Conservation (phyloP, 164 flowering plant species). For the Vitis vinifera region DNA sequence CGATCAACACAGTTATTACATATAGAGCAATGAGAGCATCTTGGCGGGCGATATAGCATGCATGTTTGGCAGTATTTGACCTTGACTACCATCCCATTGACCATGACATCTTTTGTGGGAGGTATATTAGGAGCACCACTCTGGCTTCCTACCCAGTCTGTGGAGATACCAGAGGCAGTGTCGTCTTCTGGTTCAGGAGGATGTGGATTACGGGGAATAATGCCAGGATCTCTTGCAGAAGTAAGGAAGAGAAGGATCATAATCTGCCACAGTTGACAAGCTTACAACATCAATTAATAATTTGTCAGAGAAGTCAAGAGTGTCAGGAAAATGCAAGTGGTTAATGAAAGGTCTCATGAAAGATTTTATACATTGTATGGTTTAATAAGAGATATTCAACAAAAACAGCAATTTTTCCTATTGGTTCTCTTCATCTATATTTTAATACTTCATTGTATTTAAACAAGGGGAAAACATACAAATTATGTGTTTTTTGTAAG, state of each 20-base stretch:
- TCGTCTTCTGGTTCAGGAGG: slow-evolving; percentile 61
- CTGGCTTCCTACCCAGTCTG: slow-evolving; percentile 25
- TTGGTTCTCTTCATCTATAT: too few relatives aligned
- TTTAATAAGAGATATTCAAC: too few relatives aligned
- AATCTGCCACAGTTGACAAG: slow-evolving; percentile 29
- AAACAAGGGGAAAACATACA: too few relatives aligned
- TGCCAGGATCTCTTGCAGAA: slow-evolving; percentile 70
- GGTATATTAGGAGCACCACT: slow-evolving; percentile 29
- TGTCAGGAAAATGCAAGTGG: neutral
- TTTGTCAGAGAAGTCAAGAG: neutral
- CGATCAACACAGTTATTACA: slow-evolving; percentile 78
- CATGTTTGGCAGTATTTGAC: slow-evolving; percentile 77
- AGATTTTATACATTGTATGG: too few relatives aligned
- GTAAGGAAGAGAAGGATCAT: slow-evolving; percentile 51
- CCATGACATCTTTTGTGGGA: slow-evolving; percentile 55
- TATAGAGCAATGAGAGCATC: slow-evolving; percentile 80
- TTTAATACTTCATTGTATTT: too few relatives aligned
- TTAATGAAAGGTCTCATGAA: neutral
- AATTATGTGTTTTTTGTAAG: too few relatives aligned
- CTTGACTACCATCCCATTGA: slow-evolving; percentile 54
- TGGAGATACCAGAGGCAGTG: slow-evolving; percentile 17
- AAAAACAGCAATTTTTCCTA: too few relatives aligned
- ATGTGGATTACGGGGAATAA: slow-evolving; percentile 56
- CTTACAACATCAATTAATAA: slow-evolving; percentile 3
- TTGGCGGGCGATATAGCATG: slow-evolving; percentile 78